These are phyloP conservation scores for Lactarius sp. DNA, from an alignment of 768 basidiomycete genomes.

Conservation along the genomic window DNA sequence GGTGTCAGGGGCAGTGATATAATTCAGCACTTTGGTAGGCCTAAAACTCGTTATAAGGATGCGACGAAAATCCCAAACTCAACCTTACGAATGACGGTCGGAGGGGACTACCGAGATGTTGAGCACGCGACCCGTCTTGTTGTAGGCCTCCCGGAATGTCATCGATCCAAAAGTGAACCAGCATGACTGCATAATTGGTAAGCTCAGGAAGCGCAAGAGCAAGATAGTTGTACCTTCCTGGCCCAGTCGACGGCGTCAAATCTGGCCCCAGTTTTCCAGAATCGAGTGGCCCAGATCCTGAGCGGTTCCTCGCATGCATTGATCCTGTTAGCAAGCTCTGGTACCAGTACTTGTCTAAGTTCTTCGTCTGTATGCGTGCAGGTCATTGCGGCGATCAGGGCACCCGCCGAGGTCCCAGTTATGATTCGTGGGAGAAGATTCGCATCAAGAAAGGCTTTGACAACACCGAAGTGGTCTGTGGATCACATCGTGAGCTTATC, in stretches of 20 bases:
- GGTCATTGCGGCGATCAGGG: conserved; percentile 65
- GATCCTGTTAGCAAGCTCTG: conserved; percentile 78
- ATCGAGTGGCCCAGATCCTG: conserved; percentile 61
- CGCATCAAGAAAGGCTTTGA: conserved; percentile 87
- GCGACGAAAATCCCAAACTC: background rate
- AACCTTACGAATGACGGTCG: conserved; percentile 72
- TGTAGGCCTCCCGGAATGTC: conserved; percentile 94
- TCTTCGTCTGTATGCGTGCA: conserved; percentile 91
- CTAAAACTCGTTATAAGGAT: conserved; percentile 37
- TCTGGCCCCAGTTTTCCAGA: conserved; percentile 86
- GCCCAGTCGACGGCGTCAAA: conserved; percentile 93
- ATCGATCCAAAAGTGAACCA: conserved; percentile 92
- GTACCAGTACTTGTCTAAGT: conserved; percentile 68
- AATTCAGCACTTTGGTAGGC: conserved; percentile 93
- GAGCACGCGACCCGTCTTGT: conserved; percentile 86
- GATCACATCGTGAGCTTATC: background rate
- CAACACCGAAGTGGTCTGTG: conserved; percentile 83
- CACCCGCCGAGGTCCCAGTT: conserved; percentile 93
- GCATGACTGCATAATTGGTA: conserved; percentile 45
- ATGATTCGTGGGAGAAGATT: conserved; percentile 85
- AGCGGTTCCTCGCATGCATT: conserved; percentile 79
- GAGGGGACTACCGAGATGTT: conserved; percentile 93
- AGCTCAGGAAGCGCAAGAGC: background rate
- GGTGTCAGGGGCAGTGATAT: conserved; percentile 92
- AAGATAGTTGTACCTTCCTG: conserved; percentile 54